These are phyloP conservation scores for Cladorrhinum sp. DNA, from an alignment of 2,329 filamentous ascomycete genomes.

Conservation along the genomic window DNA sequence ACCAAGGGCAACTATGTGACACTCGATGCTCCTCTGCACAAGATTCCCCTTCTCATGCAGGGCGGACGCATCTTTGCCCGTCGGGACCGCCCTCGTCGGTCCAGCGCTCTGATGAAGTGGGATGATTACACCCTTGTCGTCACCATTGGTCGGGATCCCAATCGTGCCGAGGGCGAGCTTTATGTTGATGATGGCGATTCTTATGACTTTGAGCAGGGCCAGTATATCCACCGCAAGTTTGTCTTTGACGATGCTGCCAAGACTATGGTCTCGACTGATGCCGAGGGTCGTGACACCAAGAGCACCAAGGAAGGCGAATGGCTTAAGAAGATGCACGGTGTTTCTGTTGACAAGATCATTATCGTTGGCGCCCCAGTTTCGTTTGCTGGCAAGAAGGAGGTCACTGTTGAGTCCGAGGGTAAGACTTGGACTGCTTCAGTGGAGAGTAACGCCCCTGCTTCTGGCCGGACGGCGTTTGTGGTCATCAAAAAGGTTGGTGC, in stretches of 20 bases:
- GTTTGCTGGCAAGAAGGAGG: constrained; percentile 65
- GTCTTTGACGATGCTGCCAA: constrained; percentile 54
- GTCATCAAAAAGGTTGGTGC: constrained; percentile 51
- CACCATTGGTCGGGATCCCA: constrained; percentile 62
- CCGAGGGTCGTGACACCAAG: constrained; percentile 52
- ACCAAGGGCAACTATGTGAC: constrained; percentile 68
- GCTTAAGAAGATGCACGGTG: constrained; percentile 72
- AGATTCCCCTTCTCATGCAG: constrained; percentile 86
- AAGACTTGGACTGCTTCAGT: constrained; percentile 57
- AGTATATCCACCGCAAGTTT: constrained; percentile 85
- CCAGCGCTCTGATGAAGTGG: constrained; percentile 83
- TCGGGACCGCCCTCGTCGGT: constrained; percentile 82
- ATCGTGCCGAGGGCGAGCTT: constrained; percentile 68
- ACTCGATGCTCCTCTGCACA: constrained; percentile 75
- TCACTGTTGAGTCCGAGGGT: constrained; percentile 53
- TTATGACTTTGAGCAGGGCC: constrained; percentile 81
- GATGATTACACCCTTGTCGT: constrained; percentile 94
- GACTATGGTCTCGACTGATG: constrained; percentile 67
- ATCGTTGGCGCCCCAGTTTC: constrained; percentile 70
- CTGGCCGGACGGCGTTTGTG: constrained; percentile 50
- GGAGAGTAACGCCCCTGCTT: constrained; percentile 52
- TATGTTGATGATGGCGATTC: constrained; percentile 94
- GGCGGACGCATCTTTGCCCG: constrained; percentile 90
- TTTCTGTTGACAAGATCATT: constrained; percentile 80
- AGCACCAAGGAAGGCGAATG: constrained; percentile 68